A percentile compares a stretch with the other conserved stretches of the same genome.
phyloP scores from a whole-genome alignment of 441 rosid species.

The Pelargonium fulgidum region DNA sequence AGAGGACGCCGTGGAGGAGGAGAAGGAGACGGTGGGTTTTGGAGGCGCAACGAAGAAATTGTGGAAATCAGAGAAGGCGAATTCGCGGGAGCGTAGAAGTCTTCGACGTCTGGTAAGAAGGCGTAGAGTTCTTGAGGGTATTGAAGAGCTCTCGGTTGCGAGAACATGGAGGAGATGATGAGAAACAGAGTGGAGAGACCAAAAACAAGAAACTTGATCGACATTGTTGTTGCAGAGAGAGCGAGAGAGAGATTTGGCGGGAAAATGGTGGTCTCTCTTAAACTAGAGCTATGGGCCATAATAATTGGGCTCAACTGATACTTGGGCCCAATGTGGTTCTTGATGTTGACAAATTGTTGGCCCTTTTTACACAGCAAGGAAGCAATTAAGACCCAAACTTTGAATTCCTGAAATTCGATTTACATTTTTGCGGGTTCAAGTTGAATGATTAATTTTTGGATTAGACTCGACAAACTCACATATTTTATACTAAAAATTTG shows the following conservation, averaged over 20 bases:
- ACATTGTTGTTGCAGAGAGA: background rate
- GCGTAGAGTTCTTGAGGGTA: constrained; percentile 28
- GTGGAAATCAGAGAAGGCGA: constrained; percentile 22
- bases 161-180: constrained; percentile 16
- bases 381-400: no score
- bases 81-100: constrained; percentile 12
- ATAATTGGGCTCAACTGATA: background rate
- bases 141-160: constrained; percentile 21
- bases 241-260: constrained; percentile 7
- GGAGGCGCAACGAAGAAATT: constrained; percentile 18
- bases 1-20: constrained; percentile 21
- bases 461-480: no score
- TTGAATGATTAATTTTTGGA: no score
- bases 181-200: constrained; percentile 14
- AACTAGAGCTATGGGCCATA: background rate
- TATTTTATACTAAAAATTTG: no score
- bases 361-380: no score
- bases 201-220: background rate
- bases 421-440: no score
- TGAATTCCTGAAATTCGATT: no score
- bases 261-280: background rate
- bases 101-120: constrained; percentile 18
- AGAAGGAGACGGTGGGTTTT: constrained; percentile 2
- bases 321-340: background rate
- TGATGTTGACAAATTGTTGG: background rate